These are phyloP conservation scores for Stylonectria norvegica DNA, from an alignment of 2,329 filamentous ascomycete species.

Conservation along the genomic window DNA sequence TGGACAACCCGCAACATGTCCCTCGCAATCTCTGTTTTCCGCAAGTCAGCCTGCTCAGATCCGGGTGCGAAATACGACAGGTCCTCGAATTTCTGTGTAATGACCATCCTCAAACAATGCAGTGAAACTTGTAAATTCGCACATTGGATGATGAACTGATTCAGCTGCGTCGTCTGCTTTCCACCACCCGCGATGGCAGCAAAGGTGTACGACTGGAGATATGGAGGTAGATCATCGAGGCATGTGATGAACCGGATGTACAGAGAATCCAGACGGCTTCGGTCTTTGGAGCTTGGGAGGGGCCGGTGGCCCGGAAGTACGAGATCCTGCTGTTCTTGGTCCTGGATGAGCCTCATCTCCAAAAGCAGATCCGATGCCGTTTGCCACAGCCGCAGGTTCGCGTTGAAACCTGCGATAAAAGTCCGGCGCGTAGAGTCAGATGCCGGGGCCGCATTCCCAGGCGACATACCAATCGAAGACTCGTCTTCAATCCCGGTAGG, in stretches of 20 bases:
- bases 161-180: conserved; percentile 21
- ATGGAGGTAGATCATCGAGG: conserved; percentile 36
- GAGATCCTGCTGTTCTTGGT: conserved; percentile 17
- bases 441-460: conserved; percentile 7
- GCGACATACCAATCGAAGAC: conserved; percentile 13
- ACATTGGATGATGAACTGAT: conserved; percentile 37
- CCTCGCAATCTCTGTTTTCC: conserved; percentile 42
- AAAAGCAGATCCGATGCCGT: conserved; percentile 38
- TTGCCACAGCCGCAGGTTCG: conserved; percentile 40
- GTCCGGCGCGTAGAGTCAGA: conserved; percentile 19
- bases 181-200: conserved; percentile 12
- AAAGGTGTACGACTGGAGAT: conserved; percentile 31
- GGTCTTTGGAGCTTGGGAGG: conserved; percentile 23
- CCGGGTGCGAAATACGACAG: conserved; percentile 30
- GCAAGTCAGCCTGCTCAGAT: conserved; percentile 30
- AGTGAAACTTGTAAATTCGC: conserved; percentile 40
- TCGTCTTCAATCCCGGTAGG: conserved; percentile 31
- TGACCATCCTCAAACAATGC: conserved; percentile 41
- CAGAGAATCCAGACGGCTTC: conserved; percentile 33
- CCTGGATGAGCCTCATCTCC: conserved; percentile 33
- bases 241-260: conserved; percentile 41
- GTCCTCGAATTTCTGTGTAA: conserved; percentile 36
- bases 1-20: conserved; percentile 40
- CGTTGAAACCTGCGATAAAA: conserved; percentile 40
- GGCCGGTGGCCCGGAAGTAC: conserved; percentile 2